Conservation (phyloP, 805 yeast genomes). For the Starmera pachycereana region DNA sequence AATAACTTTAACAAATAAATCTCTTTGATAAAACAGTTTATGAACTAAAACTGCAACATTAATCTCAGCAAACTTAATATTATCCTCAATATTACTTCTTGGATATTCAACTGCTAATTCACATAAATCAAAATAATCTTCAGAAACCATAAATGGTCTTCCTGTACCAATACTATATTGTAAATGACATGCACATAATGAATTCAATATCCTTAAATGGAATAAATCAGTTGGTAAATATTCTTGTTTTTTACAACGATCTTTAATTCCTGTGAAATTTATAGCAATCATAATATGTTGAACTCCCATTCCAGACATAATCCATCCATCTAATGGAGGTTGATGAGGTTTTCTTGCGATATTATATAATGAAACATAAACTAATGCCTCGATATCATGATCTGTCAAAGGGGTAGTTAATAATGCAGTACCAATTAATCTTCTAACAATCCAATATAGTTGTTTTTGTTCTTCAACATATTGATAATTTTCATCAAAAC, state of each 20-base stretch:
- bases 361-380: slow-evolving; percentile 44
- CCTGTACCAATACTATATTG: slow-evolving; percentile 42
- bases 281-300: slow-evolving; percentile 37
- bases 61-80: slow-evolving; percentile 40
- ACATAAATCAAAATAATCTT: slow-evolving; percentile 28
- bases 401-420: slow-evolving; percentile 44
- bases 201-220: slow-evolving; percentile 43
- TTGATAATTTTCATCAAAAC: slow-evolving; percentile 41
- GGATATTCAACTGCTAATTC: slow-evolving; percentile 37
- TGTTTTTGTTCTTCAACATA: slow-evolving; percentile 37
- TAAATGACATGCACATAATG: slow-evolving; percentile 40
- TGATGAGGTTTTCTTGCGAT: slow-evolving; percentile 45
- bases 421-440: slow-evolving; percentile 37
- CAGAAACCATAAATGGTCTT: slow-evolving; percentile 30
- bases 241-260: slow-evolving; percentile 22
- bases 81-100: slow-evolving; percentile 41
- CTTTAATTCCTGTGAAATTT: slow-evolving; percentile 31
- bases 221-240: slow-evolving; percentile 32
- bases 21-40: slow-evolving; percentile 15
- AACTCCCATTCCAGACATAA: slow-evolving; percentile 40
- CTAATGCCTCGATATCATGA: slow-evolving; percentile 50
- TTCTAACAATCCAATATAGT: slow-evolving; percentile 37
- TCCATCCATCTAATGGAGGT: slow-evolving; percentile 41
- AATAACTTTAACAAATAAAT: slow-evolving; percentile 13
- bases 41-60: slow-evolving; percentile 25